Percentiles rank a stretch among this genome's conserved stretches.
Conservation (phyloP, 768 basidiomycete species). For the Pleurotus ostreatus region DNA sequence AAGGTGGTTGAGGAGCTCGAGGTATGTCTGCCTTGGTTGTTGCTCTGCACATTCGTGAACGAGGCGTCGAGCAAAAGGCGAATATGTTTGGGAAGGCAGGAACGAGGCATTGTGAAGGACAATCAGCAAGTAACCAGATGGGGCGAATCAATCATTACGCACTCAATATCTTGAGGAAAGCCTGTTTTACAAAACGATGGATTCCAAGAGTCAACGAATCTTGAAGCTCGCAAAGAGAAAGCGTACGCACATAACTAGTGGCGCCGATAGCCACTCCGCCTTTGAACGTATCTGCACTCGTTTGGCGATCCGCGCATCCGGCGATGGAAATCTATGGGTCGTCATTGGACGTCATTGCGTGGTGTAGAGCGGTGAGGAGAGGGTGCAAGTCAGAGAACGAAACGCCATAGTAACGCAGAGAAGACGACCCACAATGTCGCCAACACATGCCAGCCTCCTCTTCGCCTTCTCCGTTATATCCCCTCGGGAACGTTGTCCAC, state of each 20-base stretch:
- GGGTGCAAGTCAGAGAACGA: no score
- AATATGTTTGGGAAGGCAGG: no score
- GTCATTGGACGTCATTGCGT: not conserved
- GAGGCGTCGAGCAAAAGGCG: not conserved
- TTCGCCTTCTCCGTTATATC: conserved; percentile 30
- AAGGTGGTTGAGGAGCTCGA: conserved; percentile 48
- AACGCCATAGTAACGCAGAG: no score
- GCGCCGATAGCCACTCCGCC: conserved; percentile 68
- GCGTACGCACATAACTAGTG: conserved; percentile 68
- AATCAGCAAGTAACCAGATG: not conserved
- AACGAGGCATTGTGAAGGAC: no score
- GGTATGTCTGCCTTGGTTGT: conserved; percentile 61
- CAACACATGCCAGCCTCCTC: conserved; percentile 49
- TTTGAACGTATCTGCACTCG: conserved; percentile 66
- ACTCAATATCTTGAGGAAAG: conserved; percentile 55
- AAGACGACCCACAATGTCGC: conserved; percentile 53
- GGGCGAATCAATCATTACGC: conserved; percentile 11
- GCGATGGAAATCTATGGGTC: conserved; percentile 62
- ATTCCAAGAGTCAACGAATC: not conserved
- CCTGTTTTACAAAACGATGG: conserved; percentile 31
- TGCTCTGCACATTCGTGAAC: conserved; percentile 22
- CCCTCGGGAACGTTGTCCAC: conserved; percentile 45
- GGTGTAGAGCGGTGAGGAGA: not conserved
- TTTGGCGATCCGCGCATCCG: conserved; percentile 68
- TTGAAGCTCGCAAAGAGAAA: not conserved